Percentiles rank a stretch among this genome's conserved stretches.
phyloP scores from a whole-genome alignment of 345 rosid genomes.

The Rhizophora apiculata region DNA sequence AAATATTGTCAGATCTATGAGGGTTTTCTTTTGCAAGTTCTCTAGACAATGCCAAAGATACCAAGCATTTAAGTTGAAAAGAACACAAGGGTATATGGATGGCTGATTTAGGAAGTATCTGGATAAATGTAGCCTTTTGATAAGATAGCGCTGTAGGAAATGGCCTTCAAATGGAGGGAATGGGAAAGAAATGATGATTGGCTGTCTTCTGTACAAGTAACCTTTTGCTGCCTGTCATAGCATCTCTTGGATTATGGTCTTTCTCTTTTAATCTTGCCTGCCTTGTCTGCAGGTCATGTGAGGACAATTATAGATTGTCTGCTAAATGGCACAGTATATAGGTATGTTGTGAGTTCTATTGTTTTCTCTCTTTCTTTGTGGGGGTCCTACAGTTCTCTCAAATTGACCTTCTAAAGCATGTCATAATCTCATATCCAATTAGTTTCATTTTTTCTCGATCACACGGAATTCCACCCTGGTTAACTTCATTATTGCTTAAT shows the following conservation, averaged over 20 bases:
- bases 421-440: background rate
- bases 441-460: background rate
- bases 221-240: background rate
- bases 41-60: too few species aligned
- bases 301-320: background rate
- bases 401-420: background rate
- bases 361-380: slow-evolving; percentile 12
- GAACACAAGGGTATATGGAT: too few species aligned
- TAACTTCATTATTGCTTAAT: too few species aligned
- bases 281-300: slow-evolving; percentile 5
- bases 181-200: background rate
- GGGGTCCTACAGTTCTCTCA: slow-evolving; percentile 2
- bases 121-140: too few species aligned
- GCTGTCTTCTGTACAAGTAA: background rate
- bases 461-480: too few species aligned
- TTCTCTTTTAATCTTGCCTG: background rate
- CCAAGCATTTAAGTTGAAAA: too few species aligned
- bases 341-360: slow-evolving; percentile 7
- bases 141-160: background rate
- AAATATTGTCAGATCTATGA: too few species aligned
- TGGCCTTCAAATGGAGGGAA: background rate
- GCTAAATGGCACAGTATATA: background rate
- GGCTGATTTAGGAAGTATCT: too few species aligned
- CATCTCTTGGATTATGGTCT: background rate
- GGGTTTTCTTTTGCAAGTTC: too few species aligned